Evolutionary conservation across 306 rosid species (phyloP).

Genomic region (Morella rubra): DNA sequence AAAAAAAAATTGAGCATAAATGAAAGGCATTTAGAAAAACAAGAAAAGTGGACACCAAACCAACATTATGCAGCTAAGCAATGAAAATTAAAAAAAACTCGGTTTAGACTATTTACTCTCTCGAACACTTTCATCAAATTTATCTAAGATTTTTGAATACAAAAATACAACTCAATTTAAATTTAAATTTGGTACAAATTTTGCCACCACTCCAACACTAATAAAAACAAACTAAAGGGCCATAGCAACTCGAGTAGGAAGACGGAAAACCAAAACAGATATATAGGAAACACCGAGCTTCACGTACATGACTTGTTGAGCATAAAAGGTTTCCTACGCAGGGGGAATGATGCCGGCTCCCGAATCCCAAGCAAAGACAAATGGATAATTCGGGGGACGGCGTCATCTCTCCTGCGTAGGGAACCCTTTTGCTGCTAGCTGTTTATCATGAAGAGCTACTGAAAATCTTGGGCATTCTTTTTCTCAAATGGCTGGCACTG

Average conservation of each 20-base stretch:
- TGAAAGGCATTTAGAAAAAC: too few relatives aligned
- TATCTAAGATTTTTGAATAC: too few relatives aligned
- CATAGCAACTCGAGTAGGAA: background rate
- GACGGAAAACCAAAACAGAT: background rate
- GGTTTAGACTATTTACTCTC: too few relatives aligned
- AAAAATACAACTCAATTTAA: too few relatives aligned
- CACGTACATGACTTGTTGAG: slow-evolving; percentile 12
- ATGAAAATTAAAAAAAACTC: too few relatives aligned
- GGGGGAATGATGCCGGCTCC: slow-evolving; percentile 34
- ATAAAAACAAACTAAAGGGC: background rate
- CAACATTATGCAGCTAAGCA: too few relatives aligned
- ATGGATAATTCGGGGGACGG: slow-evolving; percentile 23
- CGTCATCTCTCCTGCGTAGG: slow-evolving; percentile 83
- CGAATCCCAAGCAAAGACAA: background rate
- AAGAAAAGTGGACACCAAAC: too few relatives aligned
- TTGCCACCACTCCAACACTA: too few relatives aligned
- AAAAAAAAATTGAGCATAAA: too few relatives aligned
- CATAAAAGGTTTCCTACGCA: slow-evolving; percentile 46
- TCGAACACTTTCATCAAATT: too few relatives aligned
- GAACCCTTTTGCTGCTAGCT: slow-evolving; percentile 39
- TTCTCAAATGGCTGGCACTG: too few relatives aligned
- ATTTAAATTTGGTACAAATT: too few relatives aligned
- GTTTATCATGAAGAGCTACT: background rate
- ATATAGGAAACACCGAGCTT: slow-evolving; percentile 17
- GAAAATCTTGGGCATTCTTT: background rate